Conservation (phyloP, 805 yeast species). For the Nakazawaea wickerhamii region DNA sequence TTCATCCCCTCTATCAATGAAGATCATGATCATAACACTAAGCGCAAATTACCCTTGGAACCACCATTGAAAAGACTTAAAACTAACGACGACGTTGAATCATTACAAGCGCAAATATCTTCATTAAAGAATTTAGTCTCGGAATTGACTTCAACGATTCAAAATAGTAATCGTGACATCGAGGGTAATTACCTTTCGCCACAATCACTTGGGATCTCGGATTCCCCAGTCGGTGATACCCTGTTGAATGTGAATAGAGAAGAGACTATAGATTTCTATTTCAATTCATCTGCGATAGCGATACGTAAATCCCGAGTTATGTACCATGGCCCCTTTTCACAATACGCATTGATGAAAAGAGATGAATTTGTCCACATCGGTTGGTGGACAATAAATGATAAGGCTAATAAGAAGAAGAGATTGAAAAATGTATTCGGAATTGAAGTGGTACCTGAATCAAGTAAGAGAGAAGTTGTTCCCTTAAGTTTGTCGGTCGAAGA, state of each 20-base stretch:
- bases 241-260: neutral
- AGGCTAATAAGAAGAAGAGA: slow-evolving; percentile 23
- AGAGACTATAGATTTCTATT: slow-evolving; percentile 25
- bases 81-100: neutral
- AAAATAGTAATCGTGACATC: neutral
- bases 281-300: slow-evolving; percentile 22
- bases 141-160: neutral
- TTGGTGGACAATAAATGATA: slow-evolving; percentile 16
- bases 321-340: slow-evolving; percentile 28
- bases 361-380: slow-evolving; percentile 26
- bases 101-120: neutral
- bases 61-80: neutral
- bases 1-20: slow-evolving; percentile 4
- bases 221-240: neutral
- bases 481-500: slow-evolving; percentile 14
- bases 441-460: slow-evolving; percentile 3
- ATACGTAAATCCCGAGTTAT: slow-evolving; percentile 28
- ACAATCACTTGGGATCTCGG: neutral
- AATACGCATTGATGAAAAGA: slow-evolving; percentile 21
- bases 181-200: neutral
- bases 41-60: neutral
- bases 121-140: neutral
- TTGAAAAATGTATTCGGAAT: slow-evolving; percentile 12
- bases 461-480: slow-evolving; percentile 3
- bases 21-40: too few species aligned